Conservation (phyloP, 2,329 filamentous ascomycete species). For the Herpotrichia juniperi region DNA sequence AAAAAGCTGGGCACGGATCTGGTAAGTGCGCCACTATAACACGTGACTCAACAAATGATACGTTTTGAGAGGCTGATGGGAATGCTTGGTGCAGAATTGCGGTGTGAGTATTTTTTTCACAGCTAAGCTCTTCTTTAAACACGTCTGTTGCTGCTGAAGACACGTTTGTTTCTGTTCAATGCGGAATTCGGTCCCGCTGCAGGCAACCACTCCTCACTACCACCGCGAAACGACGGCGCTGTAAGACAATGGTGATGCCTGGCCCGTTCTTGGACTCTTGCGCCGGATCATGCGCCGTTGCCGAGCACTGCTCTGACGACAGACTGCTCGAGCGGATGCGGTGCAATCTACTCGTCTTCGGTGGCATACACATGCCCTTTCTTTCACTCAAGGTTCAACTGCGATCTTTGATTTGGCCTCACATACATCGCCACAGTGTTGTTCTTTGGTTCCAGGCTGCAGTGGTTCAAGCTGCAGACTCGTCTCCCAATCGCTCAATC, state of each 20-base stretch:
- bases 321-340: too few species aligned
- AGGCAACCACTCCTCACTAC: constrained; percentile 30
- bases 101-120: constrained; percentile 15
- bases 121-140: constrained; percentile 22
- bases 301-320: too few species aligned
- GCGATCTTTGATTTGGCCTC: neutral
- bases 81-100: constrained; percentile 31
- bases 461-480: neutral
- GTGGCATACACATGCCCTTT: neutral
- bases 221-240: neutral
- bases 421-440: neutral
- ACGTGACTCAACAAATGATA: constrained; percentile 32
- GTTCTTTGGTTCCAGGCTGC: neutral
- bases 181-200: constrained; percentile 24
- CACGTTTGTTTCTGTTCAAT: constrained; percentile 35
- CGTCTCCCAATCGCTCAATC: neutral
- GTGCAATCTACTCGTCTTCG: neutral
- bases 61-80: constrained; percentile 4
- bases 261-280: neutral
- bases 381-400: neutral
- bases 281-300: too few species aligned
- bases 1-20: constrained; percentile 34
- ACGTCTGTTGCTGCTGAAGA: constrained; percentile 25
- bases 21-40: constrained; percentile 28
- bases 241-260: neutral